phyloP scores from a whole-genome alignment of 2,329 filamentous ascomycete genomes.

The Seiridium unicorne region DNA sequence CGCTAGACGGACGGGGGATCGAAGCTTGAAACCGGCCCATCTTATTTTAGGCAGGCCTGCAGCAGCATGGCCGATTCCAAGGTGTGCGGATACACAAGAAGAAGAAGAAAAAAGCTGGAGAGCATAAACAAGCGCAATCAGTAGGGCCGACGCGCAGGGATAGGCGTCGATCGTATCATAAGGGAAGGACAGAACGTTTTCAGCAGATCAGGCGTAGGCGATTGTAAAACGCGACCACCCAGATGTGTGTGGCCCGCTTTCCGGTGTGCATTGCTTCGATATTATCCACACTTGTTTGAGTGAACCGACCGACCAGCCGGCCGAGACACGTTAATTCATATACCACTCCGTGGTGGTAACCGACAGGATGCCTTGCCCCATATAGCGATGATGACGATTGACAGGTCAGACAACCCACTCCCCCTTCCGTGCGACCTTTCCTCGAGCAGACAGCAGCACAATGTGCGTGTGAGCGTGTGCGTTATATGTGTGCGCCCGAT shows the following conservation, averaged over 20 bases:
- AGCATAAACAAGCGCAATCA: background rate
- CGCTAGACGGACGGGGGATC: constrained; percentile 12
- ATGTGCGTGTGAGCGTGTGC: background rate
- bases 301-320: background rate
- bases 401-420: background rate
- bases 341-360: background rate
- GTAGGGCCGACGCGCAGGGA: background rate
- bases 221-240: background rate
- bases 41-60: constrained; percentile 18
- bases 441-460: background rate
- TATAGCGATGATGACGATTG: background rate
- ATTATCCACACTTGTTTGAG: background rate
- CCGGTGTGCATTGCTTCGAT: background rate
- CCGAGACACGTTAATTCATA: background rate
- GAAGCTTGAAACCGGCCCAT: constrained; percentile 18
- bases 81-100: background rate
- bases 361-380: background rate
- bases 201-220: background rate
- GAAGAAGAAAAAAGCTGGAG: background rate
- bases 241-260: background rate
- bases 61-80: constrained; percentile 2
- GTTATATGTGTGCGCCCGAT: constrained; percentile 23
- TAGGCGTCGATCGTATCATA: constrained; percentile 9
- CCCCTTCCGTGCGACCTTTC: background rate
- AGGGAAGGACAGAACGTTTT: too few relatives aligned